These are phyloP conservation scores for Colletotrichum liriopes DNA, from an alignment of 2,329 filamentous ascomycete species.

Conservation along the genomic window DNA sequence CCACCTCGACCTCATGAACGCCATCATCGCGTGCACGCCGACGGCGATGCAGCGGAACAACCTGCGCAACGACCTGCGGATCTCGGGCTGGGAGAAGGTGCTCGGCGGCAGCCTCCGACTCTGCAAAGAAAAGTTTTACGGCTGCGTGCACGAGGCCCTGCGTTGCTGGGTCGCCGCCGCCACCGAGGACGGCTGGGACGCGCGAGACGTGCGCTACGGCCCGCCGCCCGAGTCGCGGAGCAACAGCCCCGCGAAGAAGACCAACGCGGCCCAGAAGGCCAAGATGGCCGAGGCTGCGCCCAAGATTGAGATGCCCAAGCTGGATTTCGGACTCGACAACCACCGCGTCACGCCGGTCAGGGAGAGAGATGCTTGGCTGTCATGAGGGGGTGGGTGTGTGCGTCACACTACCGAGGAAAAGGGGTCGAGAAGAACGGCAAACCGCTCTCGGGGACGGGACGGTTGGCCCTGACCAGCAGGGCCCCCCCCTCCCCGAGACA, in stretches of 20 bases:
- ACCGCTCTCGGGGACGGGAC: background rate
- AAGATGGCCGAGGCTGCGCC: slow-evolving; percentile 71
- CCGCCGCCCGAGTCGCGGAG: slow-evolving; percentile 62
- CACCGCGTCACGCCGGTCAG: slow-evolving; percentile 45
- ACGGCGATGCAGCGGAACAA: slow-evolving; percentile 79
- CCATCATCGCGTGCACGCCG: slow-evolving; percentile 86
- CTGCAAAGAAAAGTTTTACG: slow-evolving; percentile 99
- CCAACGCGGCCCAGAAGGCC: slow-evolving; percentile 55
- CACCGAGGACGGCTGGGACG: slow-evolving; percentile 89
- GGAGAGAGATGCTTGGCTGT: slow-evolving; percentile 47
- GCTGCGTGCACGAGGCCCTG: slow-evolving; percentile 89
- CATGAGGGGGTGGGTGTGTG: background rate
- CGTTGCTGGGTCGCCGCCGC: slow-evolving; percentile 93
- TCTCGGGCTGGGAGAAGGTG: slow-evolving; percentile 92
- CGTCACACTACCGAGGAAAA: background rate
- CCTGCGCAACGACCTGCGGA: slow-evolving; percentile 82
- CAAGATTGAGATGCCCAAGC: slow-evolving; percentile 73
- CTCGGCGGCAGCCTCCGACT: slow-evolving; percentile 88
- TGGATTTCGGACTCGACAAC: slow-evolving; percentile 64
- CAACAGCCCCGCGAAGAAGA: slow-evolving; percentile 64
- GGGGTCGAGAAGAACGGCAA: background rate
- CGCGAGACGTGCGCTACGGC: slow-evolving; percentile 84
- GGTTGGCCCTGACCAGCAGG: background rate
- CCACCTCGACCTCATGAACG: slow-evolving; percentile 94
- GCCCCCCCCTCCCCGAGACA: background rate